Evolutionary conservation across 2,329 filamentous ascomycete genomes (phyloP), one percentile per base, ranked within the genome.

Genomic region (Colletotrichum cuscutae): DNA sequence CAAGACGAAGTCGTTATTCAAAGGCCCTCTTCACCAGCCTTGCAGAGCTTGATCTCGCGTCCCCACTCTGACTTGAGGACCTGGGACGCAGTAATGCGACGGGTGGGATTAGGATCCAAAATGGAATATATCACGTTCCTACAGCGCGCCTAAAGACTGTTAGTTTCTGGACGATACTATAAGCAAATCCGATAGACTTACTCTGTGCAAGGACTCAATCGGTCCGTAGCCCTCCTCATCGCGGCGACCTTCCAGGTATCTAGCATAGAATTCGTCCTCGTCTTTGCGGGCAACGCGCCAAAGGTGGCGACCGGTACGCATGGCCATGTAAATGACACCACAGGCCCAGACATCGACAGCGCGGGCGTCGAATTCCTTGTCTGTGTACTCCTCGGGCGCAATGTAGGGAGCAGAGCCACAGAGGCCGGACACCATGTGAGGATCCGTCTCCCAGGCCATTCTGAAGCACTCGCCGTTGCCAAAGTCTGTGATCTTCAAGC

Each of bases 101-200:
- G 93, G 70, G 90, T 90, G 30, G 97, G 95, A 81, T 98, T 98
- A 35, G 97, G 97, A 80, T 99, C 97, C 58, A 99, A 89, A 76
- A 99, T 98, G 26, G 95, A 98, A 85, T 99, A 99, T 81, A 99
- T 98, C 79, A 99, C 97, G 79, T 99, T 99, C 75, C 97, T 94
- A 84, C 97, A 99, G 78, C 96, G 95, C 77, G 95, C 95, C 96
- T 98, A 76, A 19, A 12, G 42, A 46, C 11, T 5, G 22, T 65
- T 32, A 70, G 68, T 73, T 65, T 12, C 66, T 57, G 26, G 22
- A 49, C 11, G 8, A 15, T 24, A 37, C n/a, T 24, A 26, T 9
- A 19, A 30, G 15, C 13, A 9, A 4, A 42, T 42, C n/a, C 37
- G 65, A 7, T 46, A 13, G 30, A 87, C 94, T 90, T 90, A 98